phyloP scores from a whole-genome alignment of 371 early-diverging fungal species.

The Dinochytrium kinnereticum region DNA sequence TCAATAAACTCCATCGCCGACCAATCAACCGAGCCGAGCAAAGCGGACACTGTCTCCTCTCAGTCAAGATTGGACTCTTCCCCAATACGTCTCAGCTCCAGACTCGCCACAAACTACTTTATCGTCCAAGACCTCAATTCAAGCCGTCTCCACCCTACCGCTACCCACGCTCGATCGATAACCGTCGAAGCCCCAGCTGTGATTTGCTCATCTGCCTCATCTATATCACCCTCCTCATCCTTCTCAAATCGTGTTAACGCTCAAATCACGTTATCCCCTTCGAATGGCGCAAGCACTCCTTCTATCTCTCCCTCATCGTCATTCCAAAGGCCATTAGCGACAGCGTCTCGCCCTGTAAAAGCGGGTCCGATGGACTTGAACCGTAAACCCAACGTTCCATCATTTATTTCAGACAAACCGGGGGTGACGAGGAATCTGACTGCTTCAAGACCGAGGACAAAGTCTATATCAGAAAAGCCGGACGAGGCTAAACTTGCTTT shows the following conservation, averaged over 20 bases:
- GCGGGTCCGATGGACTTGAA: not conserved
- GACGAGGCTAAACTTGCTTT: not conserved
- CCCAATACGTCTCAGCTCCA: not conserved
- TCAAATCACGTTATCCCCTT: not conserved
- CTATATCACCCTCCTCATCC: constrained; percentile 8
- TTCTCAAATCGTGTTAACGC: not conserved
- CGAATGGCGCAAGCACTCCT: not conserved
- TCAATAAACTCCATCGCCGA: not conserved
- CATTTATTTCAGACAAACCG: not conserved
- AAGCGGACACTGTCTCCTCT: not conserved
- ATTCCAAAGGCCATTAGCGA: not conserved
- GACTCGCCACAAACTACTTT: constrained; percentile 27
- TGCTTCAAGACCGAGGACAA: not conserved
- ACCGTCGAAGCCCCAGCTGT: constrained; percentile 6
- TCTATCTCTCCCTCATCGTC: constrained; percentile 8
- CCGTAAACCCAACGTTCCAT: not conserved
- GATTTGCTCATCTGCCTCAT: not conserved
- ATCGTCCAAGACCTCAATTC: constrained; percentile 29
- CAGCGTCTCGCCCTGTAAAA: not conserved
- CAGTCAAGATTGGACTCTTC: not conserved
- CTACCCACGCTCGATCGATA: not conserved
- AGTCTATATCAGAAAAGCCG: not conserved
- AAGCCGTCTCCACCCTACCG: not conserved
- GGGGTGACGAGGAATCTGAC: not conserved
- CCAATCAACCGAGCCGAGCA: not conserved